Base-by-base conservation (phyloP, 1,284 basidiomycete genomes). In the Wallemia hederae region DNA sequence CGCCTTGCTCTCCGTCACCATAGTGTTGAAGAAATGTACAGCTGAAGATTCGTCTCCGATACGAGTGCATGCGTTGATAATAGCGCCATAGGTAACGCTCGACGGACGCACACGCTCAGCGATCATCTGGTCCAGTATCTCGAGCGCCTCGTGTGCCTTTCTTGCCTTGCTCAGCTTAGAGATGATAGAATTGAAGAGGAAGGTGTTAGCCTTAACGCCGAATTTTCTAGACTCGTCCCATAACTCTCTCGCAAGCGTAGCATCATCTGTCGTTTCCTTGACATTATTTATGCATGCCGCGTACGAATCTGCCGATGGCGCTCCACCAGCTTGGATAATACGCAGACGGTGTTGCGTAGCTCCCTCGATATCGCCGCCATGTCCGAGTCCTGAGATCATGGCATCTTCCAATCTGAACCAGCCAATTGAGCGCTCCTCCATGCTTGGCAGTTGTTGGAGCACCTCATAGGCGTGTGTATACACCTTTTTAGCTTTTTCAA, bases 101-200 rank as follows among this genome's bases (percentile, higher is more conserved):
- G 82, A 82, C 0, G 90, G 85, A 5, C 70, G 69, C 27, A 91
- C 66, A 5, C 77, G 73, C 49, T 63, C 66, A 39, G 70, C 72
- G 60, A 77, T 75, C 81, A 89, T 88, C 66, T 80, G 75, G 60
- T 80, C 76, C 76, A 96, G 94, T 62, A 92, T 73, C 66, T 85
- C 80, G 61, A 96, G 73, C 0, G 88, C 90, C 63, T 79, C 75
- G 65, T 90, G 87, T 0, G 88, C 86, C 72, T 91, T 91, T 66
- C 90, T 78, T 0, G 91, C 91, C 69, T 85, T 87, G 39, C 87
- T 82, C 5, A 94, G 76, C 72, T 92, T 91, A 63, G 85, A 88
- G 71, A 96, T 94, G 72, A 91, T 83, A 64, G 87, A 94, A 74
- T 96, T 96, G 75, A 84, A 96, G 33, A 96, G 77, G 72, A 83